A percentile compares a stretch with the other conserved stretches of the same genome.
phyloP scores from a whole-genome alignment of 2,329 filamentous ascomycete species.

The Stemphylium lycopersici region DNA sequence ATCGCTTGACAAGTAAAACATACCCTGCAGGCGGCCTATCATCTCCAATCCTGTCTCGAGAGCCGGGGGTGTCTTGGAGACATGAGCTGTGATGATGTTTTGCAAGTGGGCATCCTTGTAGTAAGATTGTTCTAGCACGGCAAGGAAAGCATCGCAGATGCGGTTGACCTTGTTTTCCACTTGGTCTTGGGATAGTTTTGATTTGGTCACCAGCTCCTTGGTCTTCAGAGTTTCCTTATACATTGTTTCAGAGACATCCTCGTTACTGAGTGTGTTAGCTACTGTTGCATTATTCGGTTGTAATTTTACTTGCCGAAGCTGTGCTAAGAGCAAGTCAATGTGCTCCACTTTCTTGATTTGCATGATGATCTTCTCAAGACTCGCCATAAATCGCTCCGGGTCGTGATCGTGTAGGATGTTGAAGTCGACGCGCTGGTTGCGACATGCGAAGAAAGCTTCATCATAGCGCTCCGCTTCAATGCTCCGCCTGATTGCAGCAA shows the following conservation, averaged over 20 bases:
- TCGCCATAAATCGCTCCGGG: conserved; percentile 82
- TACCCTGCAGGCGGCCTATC: conserved; percentile 71
- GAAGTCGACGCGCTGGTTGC: conserved; percentile 94
- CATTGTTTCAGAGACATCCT: conserved; percentile 92
- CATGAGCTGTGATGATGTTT: conserved; percentile 91
- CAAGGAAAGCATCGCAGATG: conserved; percentile 84
- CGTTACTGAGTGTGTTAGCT: conserved; percentile 61
- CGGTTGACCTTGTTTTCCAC: conserved; percentile 74
- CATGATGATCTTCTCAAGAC: conserved; percentile 77
- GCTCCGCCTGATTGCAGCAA: conserved; percentile 83
- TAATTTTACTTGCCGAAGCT: conserved; percentile 66
- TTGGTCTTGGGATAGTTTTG: conserved; percentile 25
- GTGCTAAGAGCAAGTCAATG: conserved; percentile 90
- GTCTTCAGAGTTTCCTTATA: conserved; percentile 81
- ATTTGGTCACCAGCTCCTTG: conserved; percentile 28
- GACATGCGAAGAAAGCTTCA: conserved; percentile 83
- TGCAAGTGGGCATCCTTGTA: conserved; percentile 71
- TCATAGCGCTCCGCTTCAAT: conserved; percentile 83
- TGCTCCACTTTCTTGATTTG: conserved; percentile 82
- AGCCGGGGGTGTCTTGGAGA: conserved; percentile 91
- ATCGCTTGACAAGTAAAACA: conserved; percentile 4
- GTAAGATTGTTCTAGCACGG: conserved; percentile 62
- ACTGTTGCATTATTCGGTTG: neutral
- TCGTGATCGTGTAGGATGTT: conserved; percentile 95
- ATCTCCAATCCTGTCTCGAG: conserved; percentile 82